phyloP scores from a whole-genome alignment of 1,284 basidiomycete genomes.

The Sporisorium sorghi region DNA sequence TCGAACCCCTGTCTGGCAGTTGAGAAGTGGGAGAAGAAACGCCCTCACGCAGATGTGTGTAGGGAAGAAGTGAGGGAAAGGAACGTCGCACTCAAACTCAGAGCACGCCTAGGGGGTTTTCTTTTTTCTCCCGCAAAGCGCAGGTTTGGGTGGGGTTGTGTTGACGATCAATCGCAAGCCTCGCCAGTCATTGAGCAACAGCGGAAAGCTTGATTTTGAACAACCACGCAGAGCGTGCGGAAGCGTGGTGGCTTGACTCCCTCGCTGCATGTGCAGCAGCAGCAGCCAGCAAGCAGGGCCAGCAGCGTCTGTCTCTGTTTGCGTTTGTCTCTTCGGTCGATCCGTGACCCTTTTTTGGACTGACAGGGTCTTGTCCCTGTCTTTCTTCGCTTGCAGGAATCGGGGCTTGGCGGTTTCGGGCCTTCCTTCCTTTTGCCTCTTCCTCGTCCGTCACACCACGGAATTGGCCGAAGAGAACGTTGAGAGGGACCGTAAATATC shows the following conservation, averaged over 20 bases:
- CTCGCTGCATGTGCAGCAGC: not conserved
- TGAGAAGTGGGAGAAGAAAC: not conserved
- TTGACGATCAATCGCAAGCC: not conserved
- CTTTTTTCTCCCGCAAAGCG: not conserved
- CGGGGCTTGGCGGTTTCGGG: slow-evolving; percentile 3
- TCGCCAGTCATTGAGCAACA: not conserved
- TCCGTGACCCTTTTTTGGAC: not conserved
- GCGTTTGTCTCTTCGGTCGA: not conserved
- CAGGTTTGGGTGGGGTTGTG: not conserved
- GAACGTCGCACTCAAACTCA: not conserved
- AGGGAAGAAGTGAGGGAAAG: not conserved
- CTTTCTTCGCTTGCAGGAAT: not conserved
- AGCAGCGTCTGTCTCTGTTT: not conserved
- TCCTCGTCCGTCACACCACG: slow-evolving; percentile 1
- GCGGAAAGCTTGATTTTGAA: not conserved
- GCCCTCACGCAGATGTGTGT: not conserved
- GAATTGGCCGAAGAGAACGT: not conserved
- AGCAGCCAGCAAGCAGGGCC: no score
- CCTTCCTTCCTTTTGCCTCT: not conserved
- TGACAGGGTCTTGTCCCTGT: slow-evolving; percentile 2
- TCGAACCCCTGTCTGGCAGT: not conserved
- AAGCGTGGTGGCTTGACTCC: not conserved
- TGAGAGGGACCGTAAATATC: not conserved
- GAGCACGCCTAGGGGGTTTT: not conserved
- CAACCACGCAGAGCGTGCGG: not conserved